A percentile compares a stretch with the other conserved stretches of the same genome.
Evolutionary conservation across 106 monocot species (phyloP).

Genomic region (Amphibolis antarctica): DNA sequence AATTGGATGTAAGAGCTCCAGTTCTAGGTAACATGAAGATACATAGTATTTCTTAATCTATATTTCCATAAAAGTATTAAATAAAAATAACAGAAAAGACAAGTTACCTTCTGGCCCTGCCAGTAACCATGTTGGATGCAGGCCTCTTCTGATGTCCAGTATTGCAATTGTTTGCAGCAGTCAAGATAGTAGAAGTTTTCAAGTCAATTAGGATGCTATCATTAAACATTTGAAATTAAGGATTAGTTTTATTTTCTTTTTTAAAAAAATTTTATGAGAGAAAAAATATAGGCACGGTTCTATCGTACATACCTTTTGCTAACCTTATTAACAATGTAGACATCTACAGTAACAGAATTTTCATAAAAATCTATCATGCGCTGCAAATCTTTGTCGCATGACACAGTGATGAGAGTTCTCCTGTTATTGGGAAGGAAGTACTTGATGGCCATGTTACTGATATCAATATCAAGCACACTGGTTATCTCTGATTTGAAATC

Average conservation of each 20-base stretch:
- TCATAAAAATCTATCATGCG: conserved; percentile 77
- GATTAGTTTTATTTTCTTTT: not conserved
- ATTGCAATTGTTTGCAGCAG: not conserved
- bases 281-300: not conserved
- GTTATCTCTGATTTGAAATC: conserved; percentile 67
- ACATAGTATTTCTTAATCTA: not conserved
- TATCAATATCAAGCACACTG: conserved; percentile 56
- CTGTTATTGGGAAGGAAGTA: conserved; percentile 79
- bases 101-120: not conserved
- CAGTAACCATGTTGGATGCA: not conserved
- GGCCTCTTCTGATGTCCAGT: conserved; percentile 5
- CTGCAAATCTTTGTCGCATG: conserved; percentile 74
- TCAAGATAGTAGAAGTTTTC: not conserved
- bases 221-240: conserved; percentile 3
- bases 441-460: conserved; percentile 52
- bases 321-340: conserved; percentile 64
- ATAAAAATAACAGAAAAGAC: not conserved
- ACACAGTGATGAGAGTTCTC: conserved; percentile 71
- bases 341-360: conserved; percentile 38
- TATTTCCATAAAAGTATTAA: not conserved
- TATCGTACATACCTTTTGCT: conserved; percentile 38
- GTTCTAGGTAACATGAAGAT: conserved; percentile 6
- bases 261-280: not conserved
- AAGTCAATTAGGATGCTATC: not conserved
- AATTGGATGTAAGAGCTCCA: not conserved